Percentiles rank a stretch among this genome's conserved stretches.
phyloP scores from a whole-genome alignment of 73 alveolate species.

The Paraurostyla sp. region DNA sequence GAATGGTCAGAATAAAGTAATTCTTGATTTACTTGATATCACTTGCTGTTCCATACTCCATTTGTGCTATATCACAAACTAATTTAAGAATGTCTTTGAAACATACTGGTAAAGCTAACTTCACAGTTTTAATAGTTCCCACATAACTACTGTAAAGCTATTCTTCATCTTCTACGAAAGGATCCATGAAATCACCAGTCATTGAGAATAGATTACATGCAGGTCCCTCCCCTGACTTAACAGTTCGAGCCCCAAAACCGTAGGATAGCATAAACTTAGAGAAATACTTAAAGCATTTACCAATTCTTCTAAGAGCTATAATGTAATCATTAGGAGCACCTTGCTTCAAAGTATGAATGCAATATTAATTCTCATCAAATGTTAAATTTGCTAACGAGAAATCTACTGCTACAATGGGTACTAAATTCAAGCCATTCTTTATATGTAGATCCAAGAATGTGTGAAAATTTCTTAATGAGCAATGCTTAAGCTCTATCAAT shows the following conservation, averaged over 20 bases:
- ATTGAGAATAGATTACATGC: constrained; percentile 64
- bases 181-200: constrained; percentile 70
- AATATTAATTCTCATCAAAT: constrained; percentile 63
- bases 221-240: constrained; percentile 42
- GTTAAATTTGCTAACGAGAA: constrained; percentile 75
- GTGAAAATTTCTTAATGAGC: constrained; percentile 47
- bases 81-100: constrained; percentile 19
- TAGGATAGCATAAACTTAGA: constrained; percentile 57
- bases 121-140: constrained; percentile 64
- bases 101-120: constrained; percentile 72
- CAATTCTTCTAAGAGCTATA: constrained; percentile 36
- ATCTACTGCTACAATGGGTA: constrained; percentile 75
- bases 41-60: constrained; percentile 54
- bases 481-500: neutral
- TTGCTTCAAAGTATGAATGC: constrained; percentile 72
- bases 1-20: constrained; percentile 64
- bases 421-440: constrained; percentile 63
- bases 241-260: constrained; percentile 74
- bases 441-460: constrained; percentile 71
- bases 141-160: constrained; percentile 46
- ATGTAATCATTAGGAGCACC: constrained; percentile 70
- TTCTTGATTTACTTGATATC: constrained; percentile 51
- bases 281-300: constrained; percentile 50
- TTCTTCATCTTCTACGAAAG: constrained; percentile 43
- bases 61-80: constrained; percentile 50